Evolutionary conservation across 139 green algal genomes (phyloP).

Genomic region (Limnomonas spitsbergensis): DNA sequence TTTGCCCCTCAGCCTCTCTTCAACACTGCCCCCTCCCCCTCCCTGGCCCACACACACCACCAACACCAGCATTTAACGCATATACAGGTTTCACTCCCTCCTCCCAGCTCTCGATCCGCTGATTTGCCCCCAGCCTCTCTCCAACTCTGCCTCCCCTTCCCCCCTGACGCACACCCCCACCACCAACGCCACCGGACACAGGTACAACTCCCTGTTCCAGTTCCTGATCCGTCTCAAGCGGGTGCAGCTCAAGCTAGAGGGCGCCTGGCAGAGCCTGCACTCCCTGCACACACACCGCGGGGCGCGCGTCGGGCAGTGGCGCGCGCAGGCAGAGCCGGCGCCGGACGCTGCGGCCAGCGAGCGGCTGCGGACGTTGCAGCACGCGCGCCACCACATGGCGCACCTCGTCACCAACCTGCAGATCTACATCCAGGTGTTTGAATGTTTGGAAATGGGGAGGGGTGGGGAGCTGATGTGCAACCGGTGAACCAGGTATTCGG

Average conservation of each 20-base stretch:
- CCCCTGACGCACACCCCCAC: too few relatives aligned
- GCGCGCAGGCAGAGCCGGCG: neutral
- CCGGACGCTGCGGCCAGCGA: too few relatives aligned
- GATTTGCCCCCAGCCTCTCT: too few relatives aligned
- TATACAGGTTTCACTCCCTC: too few relatives aligned
- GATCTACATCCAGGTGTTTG: constrained; percentile 74
- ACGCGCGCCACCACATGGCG: constrained; percentile 74
- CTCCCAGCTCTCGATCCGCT: too few relatives aligned
- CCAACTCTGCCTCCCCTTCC: too few relatives aligned
- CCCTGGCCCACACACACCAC: too few relatives aligned
- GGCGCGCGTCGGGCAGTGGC: neutral
- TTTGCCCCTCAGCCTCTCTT: too few relatives aligned
- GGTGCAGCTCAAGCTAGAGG: constrained; percentile 68
- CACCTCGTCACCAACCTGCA: constrained; percentile 80
- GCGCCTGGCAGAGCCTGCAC: constrained; percentile 50
- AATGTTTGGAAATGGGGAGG: neutral
- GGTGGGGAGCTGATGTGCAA: neutral
- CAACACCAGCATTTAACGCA: too few relatives aligned
- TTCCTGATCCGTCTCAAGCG: constrained; percentile 78
- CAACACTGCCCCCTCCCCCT: too few relatives aligned
- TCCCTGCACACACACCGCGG: neutral
- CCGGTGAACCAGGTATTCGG: neutral
- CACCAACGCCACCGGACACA: too few relatives aligned
- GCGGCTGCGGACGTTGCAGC: constrained; percentile 43
- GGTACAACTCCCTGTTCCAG: constrained; percentile 80